These are phyloP conservation scores for Penicillium sp. DNA, from an alignment of 2,329 filamentous ascomycete genomes.

Conservation along the genomic window DNA sequence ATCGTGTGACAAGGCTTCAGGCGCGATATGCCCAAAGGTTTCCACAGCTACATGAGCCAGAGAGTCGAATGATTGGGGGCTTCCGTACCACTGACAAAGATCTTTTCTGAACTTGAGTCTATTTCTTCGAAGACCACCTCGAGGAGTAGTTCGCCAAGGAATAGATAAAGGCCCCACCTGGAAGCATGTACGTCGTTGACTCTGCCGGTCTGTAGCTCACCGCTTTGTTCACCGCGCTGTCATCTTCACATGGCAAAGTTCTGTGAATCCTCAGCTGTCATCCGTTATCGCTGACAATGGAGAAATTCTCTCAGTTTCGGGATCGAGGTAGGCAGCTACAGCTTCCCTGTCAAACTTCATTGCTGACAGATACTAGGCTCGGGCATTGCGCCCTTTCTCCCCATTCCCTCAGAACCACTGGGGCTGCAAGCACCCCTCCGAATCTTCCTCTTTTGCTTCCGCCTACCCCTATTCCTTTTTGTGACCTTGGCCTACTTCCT, in stretches of 20 bases:
- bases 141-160: no score
- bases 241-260: constrained; percentile 15
- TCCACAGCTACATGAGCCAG: no score
- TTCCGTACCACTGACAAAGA: no score
- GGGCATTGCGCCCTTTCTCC: constrained; percentile 93
- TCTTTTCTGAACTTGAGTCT: no score
- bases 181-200: no score
- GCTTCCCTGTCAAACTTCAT: background rate
- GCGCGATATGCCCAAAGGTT: no score
- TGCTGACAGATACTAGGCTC: constrained; percentile 60
- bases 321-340: constrained; percentile 65
- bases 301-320: constrained; percentile 91
- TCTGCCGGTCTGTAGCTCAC: background rate
- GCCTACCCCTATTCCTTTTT: constrained; percentile 72
- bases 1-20: no score
- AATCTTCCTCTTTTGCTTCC: constrained; percentile 72
- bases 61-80: no score
- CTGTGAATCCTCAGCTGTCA: background rate
- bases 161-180: background rate
- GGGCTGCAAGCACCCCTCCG: constrained; percentile 64
- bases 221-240: constrained; percentile 6
- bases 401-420: constrained; percentile 66
- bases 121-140: no score
- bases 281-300: constrained; percentile 57
- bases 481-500: constrained; percentile 71